Conservation (phyloP, 1,139 yeast genomes). For the Saccharomyces uvarum region DNA sequence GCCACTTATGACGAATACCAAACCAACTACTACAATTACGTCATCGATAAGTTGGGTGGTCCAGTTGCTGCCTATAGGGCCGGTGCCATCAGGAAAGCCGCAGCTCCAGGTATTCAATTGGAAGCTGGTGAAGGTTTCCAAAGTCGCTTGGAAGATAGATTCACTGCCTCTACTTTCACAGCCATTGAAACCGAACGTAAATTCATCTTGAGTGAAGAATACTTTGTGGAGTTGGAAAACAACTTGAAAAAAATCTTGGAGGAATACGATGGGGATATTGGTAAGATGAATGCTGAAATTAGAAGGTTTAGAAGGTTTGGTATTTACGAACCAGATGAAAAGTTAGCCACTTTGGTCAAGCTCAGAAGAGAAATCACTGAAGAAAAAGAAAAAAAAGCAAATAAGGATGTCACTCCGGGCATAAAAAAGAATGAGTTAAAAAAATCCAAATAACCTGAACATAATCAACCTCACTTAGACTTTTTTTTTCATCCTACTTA, state of each 20-base stretch:
- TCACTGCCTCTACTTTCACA: conserved; percentile 28
- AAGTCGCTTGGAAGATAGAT: conserved; percentile 42
- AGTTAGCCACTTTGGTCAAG: conserved; percentile 33
- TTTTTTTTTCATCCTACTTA: background rate
- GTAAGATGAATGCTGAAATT: conserved; percentile 32
- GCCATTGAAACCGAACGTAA: conserved; percentile 33
- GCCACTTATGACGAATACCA: conserved; percentile 65
- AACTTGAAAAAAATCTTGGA: conserved; percentile 35
- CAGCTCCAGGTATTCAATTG: conserved; percentile 54
- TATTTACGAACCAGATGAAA: conserved; percentile 43
- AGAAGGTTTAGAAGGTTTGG: conserved; percentile 53
- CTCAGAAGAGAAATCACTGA: conserved; percentile 27
- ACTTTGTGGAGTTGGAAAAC: conserved; percentile 43
- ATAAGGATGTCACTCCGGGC: conserved; percentile 4
- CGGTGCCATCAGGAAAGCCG: conserved; percentile 58
- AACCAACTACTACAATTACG: conserved; percentile 57
- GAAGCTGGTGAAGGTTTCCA: conserved; percentile 77
- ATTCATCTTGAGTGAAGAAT: conserved; percentile 47
- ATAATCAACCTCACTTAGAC: background rate
- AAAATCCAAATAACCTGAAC: background rate
- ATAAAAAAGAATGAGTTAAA: background rate
- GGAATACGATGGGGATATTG: conserved; percentile 26
- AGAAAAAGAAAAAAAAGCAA: conserved; percentile 5
- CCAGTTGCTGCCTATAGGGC: conserved; percentile 68
- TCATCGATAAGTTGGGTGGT: conserved; percentile 67